These are phyloP conservation scores for Aspergillus flavus DNA, from an alignment of 2,329 filamentous ascomycete species.

Conservation along the genomic window DNA sequence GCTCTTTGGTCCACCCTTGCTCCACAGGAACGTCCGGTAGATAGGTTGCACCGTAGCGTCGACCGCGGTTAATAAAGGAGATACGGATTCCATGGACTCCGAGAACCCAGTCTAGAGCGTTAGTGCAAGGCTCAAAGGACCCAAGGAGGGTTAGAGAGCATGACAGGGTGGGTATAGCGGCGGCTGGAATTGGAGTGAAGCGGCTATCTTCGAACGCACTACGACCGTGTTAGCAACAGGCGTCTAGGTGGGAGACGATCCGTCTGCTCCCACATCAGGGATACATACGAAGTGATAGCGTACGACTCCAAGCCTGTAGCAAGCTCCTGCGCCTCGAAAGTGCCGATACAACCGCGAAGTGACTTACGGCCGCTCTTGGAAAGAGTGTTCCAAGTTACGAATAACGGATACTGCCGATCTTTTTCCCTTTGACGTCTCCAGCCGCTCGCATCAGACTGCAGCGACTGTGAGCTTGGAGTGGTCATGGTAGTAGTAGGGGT, in stretches of 20 bases:
- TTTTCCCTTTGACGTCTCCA: slow-evolving; percentile 34
- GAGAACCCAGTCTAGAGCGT: slow-evolving; percentile 81
- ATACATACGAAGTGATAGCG: slow-evolving; percentile 72
- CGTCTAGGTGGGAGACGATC: neutral
- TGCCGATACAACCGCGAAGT: slow-evolving; percentile 93
- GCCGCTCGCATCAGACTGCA: slow-evolving; percentile 26
- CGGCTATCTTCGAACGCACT: slow-evolving; percentile 67
- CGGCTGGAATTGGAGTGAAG: slow-evolving; percentile 59
- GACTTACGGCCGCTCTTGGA: slow-evolving; percentile 63
- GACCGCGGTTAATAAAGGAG: slow-evolving; percentile 73
- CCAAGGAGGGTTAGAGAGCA: slow-evolving; percentile 79
- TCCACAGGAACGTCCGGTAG: slow-evolving; percentile 88
- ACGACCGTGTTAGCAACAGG: slow-evolving; percentile 10
- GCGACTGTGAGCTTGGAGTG: slow-evolving; percentile 49
- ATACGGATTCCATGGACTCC: slow-evolving; percentile 87
- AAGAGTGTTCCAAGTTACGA: slow-evolving; percentile 91
- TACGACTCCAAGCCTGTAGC: slow-evolving; percentile 74
- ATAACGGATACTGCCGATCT: slow-evolving; percentile 68
- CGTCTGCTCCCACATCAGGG: slow-evolving; percentile 1
- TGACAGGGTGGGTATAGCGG: slow-evolving; percentile 51
- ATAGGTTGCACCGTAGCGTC: slow-evolving; percentile 83
- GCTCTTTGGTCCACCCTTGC: slow-evolving; percentile 93
- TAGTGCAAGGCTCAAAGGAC: slow-evolving; percentile 74
- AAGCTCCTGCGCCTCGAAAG: slow-evolving; percentile 78
- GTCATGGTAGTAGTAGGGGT: slow-evolving; percentile 41